phyloP scores from a whole-genome alignment of 1,139 yeast species.

The Groenewaldozyma auringiensis region DNA sequence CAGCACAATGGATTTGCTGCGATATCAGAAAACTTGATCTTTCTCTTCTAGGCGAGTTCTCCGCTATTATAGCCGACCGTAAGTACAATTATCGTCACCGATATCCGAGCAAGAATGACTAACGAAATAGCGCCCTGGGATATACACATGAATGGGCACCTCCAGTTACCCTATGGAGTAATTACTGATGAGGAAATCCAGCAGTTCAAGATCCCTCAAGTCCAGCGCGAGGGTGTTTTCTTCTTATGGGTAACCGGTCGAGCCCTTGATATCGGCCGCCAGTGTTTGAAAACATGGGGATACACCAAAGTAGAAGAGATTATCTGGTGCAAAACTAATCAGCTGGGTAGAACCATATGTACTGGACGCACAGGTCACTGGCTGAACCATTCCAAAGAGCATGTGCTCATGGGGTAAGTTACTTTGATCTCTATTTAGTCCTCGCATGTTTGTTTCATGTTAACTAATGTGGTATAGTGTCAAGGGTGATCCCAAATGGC shows the following conservation, averaged over 20 bases:
- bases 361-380: conserved; percentile 97
- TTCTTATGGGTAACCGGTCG: conserved; percentile 94
- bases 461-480: conserved; percentile 25
- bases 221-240: conserved; percentile 78
- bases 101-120: not conserved
- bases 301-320: conserved; percentile 69
- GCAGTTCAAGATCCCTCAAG: conserved; percentile 52
- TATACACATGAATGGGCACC: conserved; percentile 29
- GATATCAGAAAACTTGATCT: conserved; percentile 72
- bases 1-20: conserved; percentile 83
- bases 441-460: no score
- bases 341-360: conserved; percentile 76
- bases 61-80: conserved; percentile 80
- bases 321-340: conserved; percentile 88
- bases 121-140: conserved; percentile 31
- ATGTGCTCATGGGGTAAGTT: conserved; percentile 60
- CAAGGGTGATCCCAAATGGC: conserved; percentile 76
- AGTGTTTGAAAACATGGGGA: conserved; percentile 75
- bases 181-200: conserved; percentile 45
- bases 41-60: conserved; percentile 66
- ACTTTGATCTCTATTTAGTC: no score
- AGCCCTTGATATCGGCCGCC: conserved; percentile 79
- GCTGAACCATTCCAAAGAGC: conserved; percentile 93
- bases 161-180: conserved; percentile 54
- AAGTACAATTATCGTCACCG: conserved; percentile 5